phyloP scores from a whole-genome alignment of 108 stramenopile species.

The Nitzschia inconspicua region DNA sequence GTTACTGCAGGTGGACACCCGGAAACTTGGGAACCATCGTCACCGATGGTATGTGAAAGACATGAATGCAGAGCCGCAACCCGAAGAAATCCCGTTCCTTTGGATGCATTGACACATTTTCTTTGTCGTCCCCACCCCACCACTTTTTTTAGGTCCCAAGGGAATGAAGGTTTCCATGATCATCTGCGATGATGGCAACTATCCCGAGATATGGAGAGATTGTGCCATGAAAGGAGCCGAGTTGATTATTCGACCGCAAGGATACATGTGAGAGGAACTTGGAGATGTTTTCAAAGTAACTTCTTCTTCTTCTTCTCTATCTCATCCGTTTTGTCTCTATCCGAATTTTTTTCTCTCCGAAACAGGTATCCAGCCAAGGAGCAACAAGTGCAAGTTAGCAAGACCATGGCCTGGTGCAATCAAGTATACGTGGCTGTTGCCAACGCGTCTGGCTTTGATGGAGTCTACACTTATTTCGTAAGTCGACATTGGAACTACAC shows the following conservation, averaged over 20 bases:
- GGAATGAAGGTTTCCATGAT: constrained; percentile 82
- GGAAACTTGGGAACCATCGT: constrained; percentile 76
- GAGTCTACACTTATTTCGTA: constrained; percentile 54
- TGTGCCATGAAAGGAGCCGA: constrained; percentile 82
- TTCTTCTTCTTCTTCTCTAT: neutral
- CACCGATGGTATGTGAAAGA: too few species aligned
- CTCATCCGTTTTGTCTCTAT: neutral
- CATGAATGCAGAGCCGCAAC: too few species aligned
- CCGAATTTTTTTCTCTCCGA: neutral
- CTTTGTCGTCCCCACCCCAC: too few species aligned
- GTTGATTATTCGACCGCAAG: constrained; percentile 72
- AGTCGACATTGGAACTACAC: neutral
- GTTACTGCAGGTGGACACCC: too few species aligned
- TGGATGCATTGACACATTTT: too few species aligned
- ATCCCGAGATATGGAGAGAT: constrained; percentile 73
- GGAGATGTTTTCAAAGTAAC: neutral
- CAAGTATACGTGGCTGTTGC: constrained; percentile 85
- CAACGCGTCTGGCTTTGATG: constrained; percentile 81
- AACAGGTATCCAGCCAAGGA: constrained; percentile 87
- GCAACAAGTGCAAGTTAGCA: constrained; percentile 78
- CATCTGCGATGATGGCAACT: constrained; percentile 83
- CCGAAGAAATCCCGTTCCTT: too few species aligned
- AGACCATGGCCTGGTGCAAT: constrained; percentile 87
- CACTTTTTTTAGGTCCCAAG: constrained; percentile 79
- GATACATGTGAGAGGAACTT: constrained; percentile 19